Percentiles rank a stretch among this genome's conserved stretches.
Evolutionary conservation across 129 eudicot genomes (phyloP).

Genomic region (Ambrosia trifida): DNA sequence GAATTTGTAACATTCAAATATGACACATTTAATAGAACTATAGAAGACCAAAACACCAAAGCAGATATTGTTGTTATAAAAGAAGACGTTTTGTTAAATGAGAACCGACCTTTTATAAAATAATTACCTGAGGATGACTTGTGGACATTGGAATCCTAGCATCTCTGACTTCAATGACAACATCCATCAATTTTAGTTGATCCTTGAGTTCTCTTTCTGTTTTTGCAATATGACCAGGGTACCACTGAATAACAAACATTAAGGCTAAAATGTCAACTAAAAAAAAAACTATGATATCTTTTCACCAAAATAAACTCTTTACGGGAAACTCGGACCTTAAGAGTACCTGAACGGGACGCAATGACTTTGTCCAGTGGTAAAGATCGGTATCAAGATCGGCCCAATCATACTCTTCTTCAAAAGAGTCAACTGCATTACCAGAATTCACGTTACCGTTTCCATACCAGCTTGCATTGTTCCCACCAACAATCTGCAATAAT

Average conservation of each 20-base stretch:
- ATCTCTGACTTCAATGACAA: constrained; percentile 98
- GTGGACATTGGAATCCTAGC: constrained; percentile 97
- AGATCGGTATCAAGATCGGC: constrained; percentile 68
- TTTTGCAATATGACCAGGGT: constrained; percentile 98
- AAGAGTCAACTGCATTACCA: constrained; percentile 28
- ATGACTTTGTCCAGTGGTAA: constrained; percentile 75
- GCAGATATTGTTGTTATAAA: background rate
- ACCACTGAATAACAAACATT: constrained; percentile 61
- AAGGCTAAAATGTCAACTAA: constrained; percentile 14
- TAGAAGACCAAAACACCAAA: background rate
- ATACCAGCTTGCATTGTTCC: constrained; percentile 49
- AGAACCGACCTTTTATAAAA: background rate
- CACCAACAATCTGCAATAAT: constrained; percentile 73
- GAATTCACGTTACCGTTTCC: constrained; percentile 40
- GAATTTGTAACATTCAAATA: background rate
- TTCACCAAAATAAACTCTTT: background rate
- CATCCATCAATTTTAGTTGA: constrained; percentile 94
- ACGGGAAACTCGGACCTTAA: constrained; percentile 25
- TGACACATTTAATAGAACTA: background rate
- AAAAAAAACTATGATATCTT: background rate
- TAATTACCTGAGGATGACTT: constrained; percentile 82
- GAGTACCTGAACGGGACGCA: constrained; percentile 97
- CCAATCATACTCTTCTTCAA: constrained; percentile 63
- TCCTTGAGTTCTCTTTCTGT: constrained; percentile 94
- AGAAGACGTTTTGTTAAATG: background rate